Percentiles rank a stretch among this genome's conserved stretches.
These are phyloP conservation scores for Pythium chondricola DNA, from an alignment of 352 stramenopile species.

Conservation along the genomic window DNA sequence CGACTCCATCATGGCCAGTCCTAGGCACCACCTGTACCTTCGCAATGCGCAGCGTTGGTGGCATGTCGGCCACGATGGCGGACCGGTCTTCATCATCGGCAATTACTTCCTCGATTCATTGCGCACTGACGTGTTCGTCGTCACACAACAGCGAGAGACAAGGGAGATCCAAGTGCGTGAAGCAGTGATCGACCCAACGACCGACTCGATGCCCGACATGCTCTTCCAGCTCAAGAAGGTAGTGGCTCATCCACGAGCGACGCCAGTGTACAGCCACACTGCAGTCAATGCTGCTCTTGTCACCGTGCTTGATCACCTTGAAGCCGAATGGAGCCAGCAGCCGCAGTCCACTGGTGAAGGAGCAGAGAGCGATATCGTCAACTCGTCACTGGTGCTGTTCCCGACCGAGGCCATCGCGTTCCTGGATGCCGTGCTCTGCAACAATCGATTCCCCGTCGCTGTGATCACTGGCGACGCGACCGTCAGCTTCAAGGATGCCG, in stretches of 20 bases:
- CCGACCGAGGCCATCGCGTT: constrained; percentile 60
- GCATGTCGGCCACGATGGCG: constrained; percentile 40
- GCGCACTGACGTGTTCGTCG: constrained; percentile 55
- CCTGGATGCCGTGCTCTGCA: constrained; percentile 26
- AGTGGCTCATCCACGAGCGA: constrained; percentile 1
- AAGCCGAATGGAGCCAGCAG: constrained; percentile 4
- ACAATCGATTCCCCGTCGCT: constrained; percentile 16
- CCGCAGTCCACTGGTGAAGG: constrained; percentile 6
- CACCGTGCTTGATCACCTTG: constrained; percentile 4
- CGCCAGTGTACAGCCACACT: constrained; percentile 30
- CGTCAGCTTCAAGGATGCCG: constrained; percentile 54
- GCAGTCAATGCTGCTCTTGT: constrained; percentile 34
- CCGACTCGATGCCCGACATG: constrained; percentile 44
- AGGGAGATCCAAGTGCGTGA: constrained; percentile 23
- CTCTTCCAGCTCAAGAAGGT: constrained; percentile 28
- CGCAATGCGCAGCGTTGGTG: constrained; percentile 22
- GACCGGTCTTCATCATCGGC: constrained; percentile 64
- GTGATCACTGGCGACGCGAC: constrained; percentile 42
- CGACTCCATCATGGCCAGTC: neutral
- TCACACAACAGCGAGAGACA: constrained; percentile 12
- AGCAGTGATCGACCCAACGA: constrained; percentile 34
- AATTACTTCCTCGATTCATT: constrained; percentile 85
- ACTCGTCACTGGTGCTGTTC: constrained; percentile 58
- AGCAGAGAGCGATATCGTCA: constrained; percentile 15
- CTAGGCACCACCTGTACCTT: constrained; percentile 18